phyloP scores from a whole-genome alignment of 2,329 filamentous ascomycete species.

The Aspergillus texensis region DNA sequence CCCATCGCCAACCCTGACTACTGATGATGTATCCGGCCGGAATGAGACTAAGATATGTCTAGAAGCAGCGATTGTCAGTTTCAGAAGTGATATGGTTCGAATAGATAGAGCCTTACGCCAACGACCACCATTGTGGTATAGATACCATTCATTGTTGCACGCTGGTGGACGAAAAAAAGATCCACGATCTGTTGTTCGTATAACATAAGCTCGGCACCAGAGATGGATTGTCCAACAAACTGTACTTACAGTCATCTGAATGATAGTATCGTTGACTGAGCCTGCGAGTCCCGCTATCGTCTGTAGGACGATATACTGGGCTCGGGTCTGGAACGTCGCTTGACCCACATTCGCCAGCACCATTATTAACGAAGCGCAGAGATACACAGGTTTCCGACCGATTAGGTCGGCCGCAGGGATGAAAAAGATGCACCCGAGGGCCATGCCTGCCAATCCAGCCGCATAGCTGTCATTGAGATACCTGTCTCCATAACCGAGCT shows the following conservation, averaged over 20 bases:
- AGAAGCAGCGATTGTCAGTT: neutral
- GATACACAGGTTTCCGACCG: slow-evolving; percentile 15
- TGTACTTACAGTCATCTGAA: slow-evolving; percentile 13
- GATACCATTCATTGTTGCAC: slow-evolving; percentile 11
- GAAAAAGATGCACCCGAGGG: slow-evolving; percentile 16
- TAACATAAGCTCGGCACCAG: neutral
- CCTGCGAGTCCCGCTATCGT: slow-evolving; percentile 11
- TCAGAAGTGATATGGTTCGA: neutral
- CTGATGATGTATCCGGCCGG: slow-evolving; percentile 36
- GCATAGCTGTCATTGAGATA: slow-evolving; percentile 17
- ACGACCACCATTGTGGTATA: slow-evolving; percentile 10
- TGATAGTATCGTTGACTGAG: slow-evolving; percentile 16
- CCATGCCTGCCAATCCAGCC: slow-evolving; percentile 11
- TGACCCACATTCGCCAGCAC: slow-evolving; percentile 11
- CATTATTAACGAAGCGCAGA: slow-evolving; percentile 4
- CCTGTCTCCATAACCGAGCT: slow-evolving; percentile 10
- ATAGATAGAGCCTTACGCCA: neutral
- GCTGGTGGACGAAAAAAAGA: slow-evolving; percentile 19
- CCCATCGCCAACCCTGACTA: slow-evolving; percentile 54
- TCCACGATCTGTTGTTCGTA: slow-evolving; percentile 10
- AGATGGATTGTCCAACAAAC: neutral
- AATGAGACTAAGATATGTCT: slow-evolving; percentile 13
- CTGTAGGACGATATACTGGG: slow-evolving; percentile 11
- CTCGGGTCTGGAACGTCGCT: neutral
- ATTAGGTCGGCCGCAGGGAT: slow-evolving; percentile 17